These are phyloP conservation scores for Laguncularia racemosa DNA, from an alignment of 345 rosid species.

Conservation along the genomic window DNA sequence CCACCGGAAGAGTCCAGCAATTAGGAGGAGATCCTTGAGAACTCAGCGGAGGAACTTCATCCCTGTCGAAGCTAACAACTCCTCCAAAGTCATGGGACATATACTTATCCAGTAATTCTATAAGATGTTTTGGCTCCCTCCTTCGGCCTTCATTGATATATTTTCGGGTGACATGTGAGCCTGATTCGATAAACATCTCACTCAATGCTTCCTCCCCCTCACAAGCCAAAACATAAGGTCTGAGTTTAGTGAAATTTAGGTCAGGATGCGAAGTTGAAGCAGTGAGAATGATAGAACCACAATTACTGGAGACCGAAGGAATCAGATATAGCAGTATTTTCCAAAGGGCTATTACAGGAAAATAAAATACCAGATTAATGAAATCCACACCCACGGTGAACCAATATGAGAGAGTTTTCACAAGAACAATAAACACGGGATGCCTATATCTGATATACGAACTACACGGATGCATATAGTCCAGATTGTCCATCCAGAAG, in stretches of 20 bases:
- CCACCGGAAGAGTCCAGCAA: constrained; percentile 68
- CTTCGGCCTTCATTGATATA: constrained; percentile 41
- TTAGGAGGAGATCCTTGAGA: constrained; percentile 8
- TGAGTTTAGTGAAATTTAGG: constrained; percentile 29
- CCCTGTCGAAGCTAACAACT: too few species aligned
- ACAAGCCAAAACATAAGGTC: constrained; percentile 55
- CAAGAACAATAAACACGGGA: too few species aligned
- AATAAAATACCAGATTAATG: too few species aligned
- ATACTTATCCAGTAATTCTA: constrained; percentile 14
- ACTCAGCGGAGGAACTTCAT: too few species aligned
- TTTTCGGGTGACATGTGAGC: constrained; percentile 36
- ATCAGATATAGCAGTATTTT: too few species aligned
- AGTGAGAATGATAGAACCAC: constrained; percentile 14
- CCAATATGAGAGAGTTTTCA: too few species aligned
- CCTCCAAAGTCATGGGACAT: constrained; percentile 4
- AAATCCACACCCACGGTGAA: too few species aligned
- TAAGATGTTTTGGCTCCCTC: constrained; percentile 39
- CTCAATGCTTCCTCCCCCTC: constrained; percentile 66
- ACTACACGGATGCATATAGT: too few species aligned
- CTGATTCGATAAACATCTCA: background rate
- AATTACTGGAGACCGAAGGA: too few species aligned
- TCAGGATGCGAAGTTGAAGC: constrained; percentile 22
- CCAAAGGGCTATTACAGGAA: too few species aligned
- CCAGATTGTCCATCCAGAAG: too few species aligned
- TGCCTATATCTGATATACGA: too few species aligned